Evolutionary conservation across 2,329 filamentous ascomycete species (phyloP).

Genomic region (Bipolaris sorokiniana): DNA sequence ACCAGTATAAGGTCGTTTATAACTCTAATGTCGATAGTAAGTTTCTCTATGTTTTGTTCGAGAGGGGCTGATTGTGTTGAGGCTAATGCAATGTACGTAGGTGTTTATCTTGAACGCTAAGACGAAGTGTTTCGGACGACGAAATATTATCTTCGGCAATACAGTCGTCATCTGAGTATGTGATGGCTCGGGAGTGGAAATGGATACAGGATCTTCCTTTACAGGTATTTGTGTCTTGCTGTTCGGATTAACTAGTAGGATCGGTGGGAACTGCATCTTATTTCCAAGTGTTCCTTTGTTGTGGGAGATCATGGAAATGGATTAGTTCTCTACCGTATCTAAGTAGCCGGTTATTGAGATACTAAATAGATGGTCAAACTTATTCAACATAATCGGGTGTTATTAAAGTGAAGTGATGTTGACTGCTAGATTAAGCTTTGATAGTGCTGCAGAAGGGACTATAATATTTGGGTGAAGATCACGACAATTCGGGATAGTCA

Average conservation of each 20-base stretch:
- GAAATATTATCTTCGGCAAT: too few relatives aligned
- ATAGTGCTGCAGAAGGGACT: background rate
- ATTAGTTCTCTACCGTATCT: background rate
- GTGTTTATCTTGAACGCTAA: constrained; percentile 4
- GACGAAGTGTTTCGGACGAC: background rate
- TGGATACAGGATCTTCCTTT: background rate
- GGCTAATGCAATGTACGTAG: background rate
- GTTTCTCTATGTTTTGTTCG: too few relatives aligned
- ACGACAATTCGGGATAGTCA: background rate
- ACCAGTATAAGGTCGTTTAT: constrained; percentile 4
- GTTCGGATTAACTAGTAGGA: background rate
- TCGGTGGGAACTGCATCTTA: background rate
- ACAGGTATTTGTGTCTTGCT: background rate
- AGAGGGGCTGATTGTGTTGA: too few relatives aligned
- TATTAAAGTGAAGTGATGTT: background rate
- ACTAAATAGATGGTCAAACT: background rate
- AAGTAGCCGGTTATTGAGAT: background rate
- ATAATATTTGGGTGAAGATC: background rate
- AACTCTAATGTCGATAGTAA: constrained; percentile 4
- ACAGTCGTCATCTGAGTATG: background rate
- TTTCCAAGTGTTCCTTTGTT: background rate
- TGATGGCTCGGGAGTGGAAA: background rate
- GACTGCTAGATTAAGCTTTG: too few relatives aligned
- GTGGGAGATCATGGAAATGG: background rate
- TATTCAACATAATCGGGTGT: background rate